Base-by-base conservation (phyloP, 495 filamentous ascomycete genomes). In the Antarctomyces pellizariae region DNA sequence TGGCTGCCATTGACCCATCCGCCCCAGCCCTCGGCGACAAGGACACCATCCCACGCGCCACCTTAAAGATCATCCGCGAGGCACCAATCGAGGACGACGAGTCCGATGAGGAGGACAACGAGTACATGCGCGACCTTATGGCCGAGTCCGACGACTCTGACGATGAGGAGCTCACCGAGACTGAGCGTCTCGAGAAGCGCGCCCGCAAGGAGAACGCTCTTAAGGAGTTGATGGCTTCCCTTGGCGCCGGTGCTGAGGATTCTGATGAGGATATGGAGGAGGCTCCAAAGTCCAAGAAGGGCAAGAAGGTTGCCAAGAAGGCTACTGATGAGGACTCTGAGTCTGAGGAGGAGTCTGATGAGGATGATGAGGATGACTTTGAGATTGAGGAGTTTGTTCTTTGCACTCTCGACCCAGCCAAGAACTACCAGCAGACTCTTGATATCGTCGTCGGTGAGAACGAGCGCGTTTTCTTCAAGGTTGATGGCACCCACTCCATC, bases 1-100 rank as follows among this genome's bases (percentile, higher is more conserved):
- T 99, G 86, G 86, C 89, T 40, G 86, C 86, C 39, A 71, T 99
- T 41, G 83, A 99, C 47, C 86, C 86, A 18, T 75, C 66, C 40
- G 74, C 75, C 35, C 57, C 54, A 24, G 67, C 75, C 20, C 65
- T 75, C 34, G 61, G 60, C 28, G 64, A 70, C 30, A 54, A 68
- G 24, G 61, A 57, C 47, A 52, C 53, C 26, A 44, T 64, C 22
- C 60, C 69, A 24, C 71, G 82, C 40, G 71, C 86, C 19, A 97
- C 86, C 23, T 57, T 97, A 40, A 92, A 82, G 54, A 59, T 97
- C 33, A 56, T 92, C 43, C 83, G 80, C 45, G 57, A 62, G 62
- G n/a, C n/a, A 38, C 49, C 52, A 13, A 41, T 47, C 12, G 53
- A 49, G 10, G 57, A 61, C 12, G 57, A 53, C 16, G 53, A 62